phyloP scores from a whole-genome alignment of 2,329 filamentous ascomycete species.

The Xylaria sp. region DNA sequence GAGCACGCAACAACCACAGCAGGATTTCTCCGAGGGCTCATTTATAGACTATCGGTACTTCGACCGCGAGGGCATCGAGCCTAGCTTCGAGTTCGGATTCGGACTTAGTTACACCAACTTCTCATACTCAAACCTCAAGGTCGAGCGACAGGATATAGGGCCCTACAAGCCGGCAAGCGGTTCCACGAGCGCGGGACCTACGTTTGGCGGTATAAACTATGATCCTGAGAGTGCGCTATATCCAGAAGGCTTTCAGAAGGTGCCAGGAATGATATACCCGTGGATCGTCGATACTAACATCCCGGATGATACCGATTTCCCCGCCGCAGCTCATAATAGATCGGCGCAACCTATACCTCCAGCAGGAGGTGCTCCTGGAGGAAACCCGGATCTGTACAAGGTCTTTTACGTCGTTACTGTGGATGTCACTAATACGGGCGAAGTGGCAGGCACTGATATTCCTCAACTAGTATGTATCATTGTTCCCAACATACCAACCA shows the following conservation, averaged over 20 bases:
- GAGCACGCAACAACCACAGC: slow-evolving; percentile 66
- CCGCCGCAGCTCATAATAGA: slow-evolving; percentile 63
- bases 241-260: slow-evolving; percentile 61
- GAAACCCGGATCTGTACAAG: slow-evolving; percentile 70
- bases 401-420: slow-evolving; percentile 69
- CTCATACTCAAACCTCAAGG: slow-evolving; percentile 68
- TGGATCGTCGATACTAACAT: slow-evolving; percentile 68
- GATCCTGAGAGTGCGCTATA: slow-evolving; percentile 30
- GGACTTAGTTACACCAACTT: slow-evolving; percentile 85
- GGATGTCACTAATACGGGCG: slow-evolving; percentile 73
- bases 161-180: slow-evolving; percentile 65
- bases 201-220: slow-evolving; percentile 58
- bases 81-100: slow-evolving; percentile 80
- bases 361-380: slow-evolving; percentile 61
- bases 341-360: slow-evolving; percentile 60
- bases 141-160: slow-evolving; percentile 53
- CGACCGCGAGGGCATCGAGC: slow-evolving; percentile 66
- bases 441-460: slow-evolving; percentile 69
- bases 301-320: slow-evolving; percentile 49
- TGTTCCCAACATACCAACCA: neutral
- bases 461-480: slow-evolving; percentile 62
- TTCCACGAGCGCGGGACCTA: slow-evolving; percentile 64
- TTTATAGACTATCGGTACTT: slow-evolving; percentile 85
- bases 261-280: slow-evolving; percentile 68
- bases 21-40: slow-evolving; percentile 75